Percentiles rank a stretch among this genome's conserved stretches.
phyloP scores from a whole-genome alignment of 73 alveolate genomes.

The Paramecium tetraurelia region DNA sequence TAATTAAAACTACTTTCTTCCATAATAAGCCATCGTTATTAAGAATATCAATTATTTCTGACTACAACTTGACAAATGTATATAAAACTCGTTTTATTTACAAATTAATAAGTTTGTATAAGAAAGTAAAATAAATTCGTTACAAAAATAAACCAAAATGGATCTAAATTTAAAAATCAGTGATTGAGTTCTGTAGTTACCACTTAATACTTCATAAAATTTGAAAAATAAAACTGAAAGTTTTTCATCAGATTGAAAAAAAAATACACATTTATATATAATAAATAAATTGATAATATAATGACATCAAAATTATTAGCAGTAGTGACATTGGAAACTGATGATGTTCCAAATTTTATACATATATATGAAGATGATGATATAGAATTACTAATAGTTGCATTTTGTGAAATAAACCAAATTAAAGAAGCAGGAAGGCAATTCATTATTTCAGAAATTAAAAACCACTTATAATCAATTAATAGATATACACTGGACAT shows the following conservation, averaged over 20 bases:
- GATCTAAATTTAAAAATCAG: neutral
- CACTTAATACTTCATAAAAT: neutral
- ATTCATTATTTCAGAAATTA: neutral
- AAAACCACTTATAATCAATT: neutral
- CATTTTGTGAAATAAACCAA: neutral
- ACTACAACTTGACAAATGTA: neutral
- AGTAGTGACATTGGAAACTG: neutral
- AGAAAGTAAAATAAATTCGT: neutral
- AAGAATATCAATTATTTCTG: neutral
- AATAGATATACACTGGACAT: neutral
- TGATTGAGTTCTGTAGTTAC: neutral
- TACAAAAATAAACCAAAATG: neutral
- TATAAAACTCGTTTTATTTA: neutral
- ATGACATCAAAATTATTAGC: neutral
- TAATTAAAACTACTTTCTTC: neutral
- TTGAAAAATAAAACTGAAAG: neutral
- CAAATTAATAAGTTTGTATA: neutral
- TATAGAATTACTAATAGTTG: neutral
- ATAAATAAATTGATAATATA: neutral
- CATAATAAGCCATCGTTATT: neutral
- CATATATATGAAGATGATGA: conserved; percentile 23
- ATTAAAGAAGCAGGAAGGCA: neutral
- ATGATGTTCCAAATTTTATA: neutral
- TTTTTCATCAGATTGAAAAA: neutral
- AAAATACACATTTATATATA: neutral